These are phyloP conservation scores for Crepidotus sp. DNA, from an alignment of 1,284 basidiomycete genomes.

Conservation along the genomic window DNA sequence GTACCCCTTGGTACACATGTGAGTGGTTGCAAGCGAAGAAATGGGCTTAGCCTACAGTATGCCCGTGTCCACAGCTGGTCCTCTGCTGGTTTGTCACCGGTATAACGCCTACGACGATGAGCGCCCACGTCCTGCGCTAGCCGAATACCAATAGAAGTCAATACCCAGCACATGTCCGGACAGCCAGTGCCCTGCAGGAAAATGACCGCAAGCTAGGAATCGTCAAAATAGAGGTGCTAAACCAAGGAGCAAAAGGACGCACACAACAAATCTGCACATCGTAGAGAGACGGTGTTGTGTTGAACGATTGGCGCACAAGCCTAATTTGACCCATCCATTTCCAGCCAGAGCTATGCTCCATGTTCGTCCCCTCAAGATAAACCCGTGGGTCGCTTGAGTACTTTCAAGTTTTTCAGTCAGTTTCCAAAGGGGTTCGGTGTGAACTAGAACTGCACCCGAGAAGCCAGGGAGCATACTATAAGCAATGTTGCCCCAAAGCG, in stretches of 20 bases:
- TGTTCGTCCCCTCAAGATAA: conserved; percentile 12
- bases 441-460: conserved; percentile 25
- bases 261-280: conserved; percentile 18
- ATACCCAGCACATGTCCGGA: conserved; percentile 15
- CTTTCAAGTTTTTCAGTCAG: conserved; percentile 1
- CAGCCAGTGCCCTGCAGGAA: conserved; percentile 14
- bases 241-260: neutral
- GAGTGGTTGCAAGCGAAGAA: neutral
- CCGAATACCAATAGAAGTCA: conserved; percentile 15
- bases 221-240: neutral
- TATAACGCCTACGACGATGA: conserved; percentile 14
- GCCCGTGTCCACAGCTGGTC: conserved; percentile 57
- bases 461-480: conserved; percentile 54
- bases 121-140: conserved; percentile 17
- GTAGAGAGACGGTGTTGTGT: conserved; percentile 15
- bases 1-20: conserved; percentile 7
- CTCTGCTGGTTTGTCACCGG: conserved; percentile 29
- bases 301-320: conserved; percentile 11
- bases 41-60: conserved; percentile 41
- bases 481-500: conserved; percentile 52
- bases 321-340: conserved; percentile 15
- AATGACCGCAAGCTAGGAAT: conserved; percentile 9
- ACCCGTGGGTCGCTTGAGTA: conserved; percentile 17
- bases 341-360: conserved; percentile 14
- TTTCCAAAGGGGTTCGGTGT: neutral